Conservation (phyloP, 116 monocot genomes). For the Cymodocea nodosa region DNA sequence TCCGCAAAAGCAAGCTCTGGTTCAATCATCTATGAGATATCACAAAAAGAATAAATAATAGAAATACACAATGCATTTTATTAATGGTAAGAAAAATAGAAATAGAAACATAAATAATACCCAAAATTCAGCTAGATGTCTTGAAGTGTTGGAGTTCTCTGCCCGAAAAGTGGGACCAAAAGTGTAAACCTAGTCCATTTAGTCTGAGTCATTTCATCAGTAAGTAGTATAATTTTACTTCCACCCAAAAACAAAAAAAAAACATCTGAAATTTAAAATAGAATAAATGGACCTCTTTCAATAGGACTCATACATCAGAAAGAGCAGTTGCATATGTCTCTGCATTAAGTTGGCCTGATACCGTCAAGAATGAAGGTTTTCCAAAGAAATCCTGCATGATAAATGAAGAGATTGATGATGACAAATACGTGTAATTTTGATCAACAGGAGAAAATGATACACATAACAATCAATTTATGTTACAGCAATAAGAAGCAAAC, state of each 20-base stretch:
- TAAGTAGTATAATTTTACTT: background rate
- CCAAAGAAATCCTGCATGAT: conserved; percentile 78
- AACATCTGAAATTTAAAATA: background rate
- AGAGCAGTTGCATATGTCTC: conserved; percentile 94
- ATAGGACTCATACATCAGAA: conserved; percentile 58
- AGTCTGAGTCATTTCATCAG: background rate
- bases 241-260: background rate
- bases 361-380: conserved; percentile 96
- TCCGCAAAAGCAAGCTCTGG: conserved; percentile 99
- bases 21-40: conserved; percentile 78
- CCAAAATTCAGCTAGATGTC: conserved; percentile 99
- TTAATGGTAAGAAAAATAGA: background rate
- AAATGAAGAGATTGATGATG: too few relatives aligned
- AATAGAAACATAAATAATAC: conserved; percentile 22
- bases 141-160: conserved; percentile 94
- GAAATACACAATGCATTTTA: background rate
- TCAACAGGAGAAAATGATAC: too few relatives aligned
- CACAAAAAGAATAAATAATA: background rate
- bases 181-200: conserved; percentile 60
- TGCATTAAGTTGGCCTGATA: conserved; percentile 94
- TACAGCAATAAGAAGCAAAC: too few relatives aligned
- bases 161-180: conserved; percentile 98
- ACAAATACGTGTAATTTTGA: too few relatives aligned
- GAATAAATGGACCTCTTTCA: background rate
- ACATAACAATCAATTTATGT: too few relatives aligned